Conservation (phyloP, 371 early-diverging fungal genomes). For the Zancudomyces culisetae region DNA sequence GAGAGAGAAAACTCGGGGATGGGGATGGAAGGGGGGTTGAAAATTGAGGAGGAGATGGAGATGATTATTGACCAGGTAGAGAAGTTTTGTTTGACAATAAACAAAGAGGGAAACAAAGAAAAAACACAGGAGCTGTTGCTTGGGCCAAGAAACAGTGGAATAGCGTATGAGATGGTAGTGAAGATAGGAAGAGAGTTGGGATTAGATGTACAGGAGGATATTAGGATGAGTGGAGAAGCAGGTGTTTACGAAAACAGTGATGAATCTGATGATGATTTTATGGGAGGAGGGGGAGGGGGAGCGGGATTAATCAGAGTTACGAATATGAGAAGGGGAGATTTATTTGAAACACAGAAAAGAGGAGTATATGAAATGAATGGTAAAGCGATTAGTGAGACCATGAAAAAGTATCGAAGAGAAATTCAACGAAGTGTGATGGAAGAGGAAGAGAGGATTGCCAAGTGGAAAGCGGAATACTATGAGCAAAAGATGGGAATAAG, state of each 20-base stretch:
- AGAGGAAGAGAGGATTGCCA: constrained; percentile 20
- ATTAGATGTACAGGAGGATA: background rate
- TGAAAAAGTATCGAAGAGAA: background rate
- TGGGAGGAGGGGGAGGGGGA: background rate
- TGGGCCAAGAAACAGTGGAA: background rate
- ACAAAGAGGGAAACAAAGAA: background rate
- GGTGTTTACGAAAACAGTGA: background rate
- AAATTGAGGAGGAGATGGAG: background rate
- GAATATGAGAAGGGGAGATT: background rate
- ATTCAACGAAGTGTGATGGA: background rate
- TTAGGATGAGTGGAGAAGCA: background rate
- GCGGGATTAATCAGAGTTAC: background rate
- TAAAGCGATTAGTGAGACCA: background rate
- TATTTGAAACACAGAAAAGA: background rate
- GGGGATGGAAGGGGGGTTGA: background rate
- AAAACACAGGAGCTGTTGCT: background rate
- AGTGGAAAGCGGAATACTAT: constrained; percentile 27
- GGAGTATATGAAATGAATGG: background rate
- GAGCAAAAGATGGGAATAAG: constrained; percentile 15
- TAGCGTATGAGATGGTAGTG: background rate
- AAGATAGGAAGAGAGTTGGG: background rate
- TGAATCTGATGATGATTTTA: background rate
- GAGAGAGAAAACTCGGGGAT: background rate
- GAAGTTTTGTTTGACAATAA: background rate
- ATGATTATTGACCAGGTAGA: background rate